A percentile compares a stretch with the other conserved stretches of the same genome.
Evolutionary conservation across 1,139 yeast genomes (phyloP).

Genomic region (Yarrowia galli): DNA sequence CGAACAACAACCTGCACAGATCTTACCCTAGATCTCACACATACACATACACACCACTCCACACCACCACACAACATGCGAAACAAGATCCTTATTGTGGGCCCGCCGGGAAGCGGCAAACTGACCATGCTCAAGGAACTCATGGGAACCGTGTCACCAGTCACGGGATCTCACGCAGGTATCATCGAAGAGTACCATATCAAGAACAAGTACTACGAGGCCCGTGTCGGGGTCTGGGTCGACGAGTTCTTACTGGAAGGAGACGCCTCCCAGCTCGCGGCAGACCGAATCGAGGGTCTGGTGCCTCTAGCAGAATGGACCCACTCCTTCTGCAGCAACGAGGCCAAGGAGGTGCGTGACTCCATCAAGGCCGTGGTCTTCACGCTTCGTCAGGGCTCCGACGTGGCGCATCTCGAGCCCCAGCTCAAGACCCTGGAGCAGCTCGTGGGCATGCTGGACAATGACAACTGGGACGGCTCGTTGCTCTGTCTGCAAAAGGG

Average conservation of each 20-base stretch:
- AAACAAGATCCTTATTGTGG: constrained; percentile 32
- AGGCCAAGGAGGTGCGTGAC: constrained; percentile 26
- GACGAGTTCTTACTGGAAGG: constrained; percentile 35
- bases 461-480: constrained; percentile 34
- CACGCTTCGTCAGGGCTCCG: constrained; percentile 19
- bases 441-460: constrained; percentile 14
- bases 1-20: not conserved
- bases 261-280: not conserved
- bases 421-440: constrained; percentile 25
- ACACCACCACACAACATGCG: too few species aligned
- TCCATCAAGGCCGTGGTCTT: constrained; percentile 35
- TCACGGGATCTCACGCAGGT: constrained; percentile 34
- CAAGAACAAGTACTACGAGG: constrained; percentile 37
- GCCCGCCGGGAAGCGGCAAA: constrained; percentile 34
- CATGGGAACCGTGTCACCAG: constrained; percentile 28
- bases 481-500: constrained; percentile 30
- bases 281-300: constrained; percentile 3
- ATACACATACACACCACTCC: not conserved
- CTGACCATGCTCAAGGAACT: constrained; percentile 38
- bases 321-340: constrained; percentile 7
- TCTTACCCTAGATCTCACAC: not conserved
- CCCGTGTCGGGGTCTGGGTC: constrained; percentile 36
- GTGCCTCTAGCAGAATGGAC: constrained; percentile 17
- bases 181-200: constrained; percentile 36
- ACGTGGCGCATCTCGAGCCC: constrained; percentile 9